These are phyloP conservation scores for Cyclostephanos invisitatus DNA, from an alignment of 108 stramenopile genomes.

Conservation along the genomic window DNA sequence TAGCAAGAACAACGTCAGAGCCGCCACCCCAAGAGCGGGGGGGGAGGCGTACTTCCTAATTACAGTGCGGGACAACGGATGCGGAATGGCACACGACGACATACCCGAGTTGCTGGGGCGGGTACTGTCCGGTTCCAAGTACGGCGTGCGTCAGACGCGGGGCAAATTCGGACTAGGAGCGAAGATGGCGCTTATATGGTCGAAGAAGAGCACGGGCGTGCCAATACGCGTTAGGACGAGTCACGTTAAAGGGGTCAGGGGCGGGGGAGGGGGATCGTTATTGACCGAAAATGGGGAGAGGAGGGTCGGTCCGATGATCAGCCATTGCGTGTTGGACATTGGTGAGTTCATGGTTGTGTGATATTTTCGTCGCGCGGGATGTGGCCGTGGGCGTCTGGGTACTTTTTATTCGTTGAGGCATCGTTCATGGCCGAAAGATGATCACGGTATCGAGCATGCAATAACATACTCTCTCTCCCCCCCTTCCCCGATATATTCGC, in stretches of 20 bases:
- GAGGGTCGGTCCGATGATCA: constrained; percentile 49
- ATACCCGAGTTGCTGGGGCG: constrained; percentile 92
- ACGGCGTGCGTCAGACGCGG: constrained; percentile 94
- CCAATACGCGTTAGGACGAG: constrained; percentile 82
- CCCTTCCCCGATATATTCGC: neutral
- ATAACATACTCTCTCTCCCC: too few relatives aligned
- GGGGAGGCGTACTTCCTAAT: constrained; percentile 86
- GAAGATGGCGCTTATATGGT: constrained; percentile 98
- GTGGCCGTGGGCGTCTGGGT: too few relatives aligned
- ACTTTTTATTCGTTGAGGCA: too few relatives aligned
- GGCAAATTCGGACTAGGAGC: constrained; percentile 98
- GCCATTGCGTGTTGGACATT: constrained; percentile 90
- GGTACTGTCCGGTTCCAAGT: constrained; percentile 93
- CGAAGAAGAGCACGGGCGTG: constrained; percentile 91
- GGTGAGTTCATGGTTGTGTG: constrained; percentile 30
- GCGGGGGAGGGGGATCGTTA: constrained; percentile 12
- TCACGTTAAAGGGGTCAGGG: constrained; percentile 40
- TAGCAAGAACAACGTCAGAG: neutral
- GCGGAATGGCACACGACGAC: constrained; percentile 91
- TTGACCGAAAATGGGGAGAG: constrained; percentile 39
- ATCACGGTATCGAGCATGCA: neutral
- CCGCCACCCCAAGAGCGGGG: constrained; percentile 4
- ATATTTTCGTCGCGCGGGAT: too few relatives aligned
- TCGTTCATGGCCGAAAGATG: too few relatives aligned
- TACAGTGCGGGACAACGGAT: constrained; percentile 92